Evolutionary conservation across 305 asterid genomes (phyloP), one percentile per base, ranked within the genome.

Genomic region (Fraxinus platypoda): DNA sequence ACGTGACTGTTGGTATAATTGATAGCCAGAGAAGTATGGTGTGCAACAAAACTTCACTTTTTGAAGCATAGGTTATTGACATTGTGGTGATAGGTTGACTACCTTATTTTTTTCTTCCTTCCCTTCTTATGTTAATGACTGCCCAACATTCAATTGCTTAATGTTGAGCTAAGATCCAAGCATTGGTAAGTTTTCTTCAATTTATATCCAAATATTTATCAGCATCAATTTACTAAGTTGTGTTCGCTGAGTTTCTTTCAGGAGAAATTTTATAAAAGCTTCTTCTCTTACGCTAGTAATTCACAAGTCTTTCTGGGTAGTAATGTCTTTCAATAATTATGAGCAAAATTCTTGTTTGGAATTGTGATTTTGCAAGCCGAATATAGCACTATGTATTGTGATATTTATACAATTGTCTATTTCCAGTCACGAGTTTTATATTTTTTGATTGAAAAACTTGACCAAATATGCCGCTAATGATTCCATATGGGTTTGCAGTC

Each of bases 401-500:
- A 66, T 12, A 57, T 66, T 26, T 66, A 28, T 66, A 25, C 34
- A 4, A 12, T 70, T 35, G 43, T 64, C 35, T 19, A 74, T 79
- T 75, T 80, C 79, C 71, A 77, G 80, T 78, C 33, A 38, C 72
- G 76, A 75, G 83, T 79, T 41, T 54, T 54, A 54, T n/a, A 54
- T n/a, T n/a, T 82, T 34, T 79, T 78, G 28, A 78, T 76, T 76
- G 8, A 21, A 64, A 80, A 34, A 34, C 76, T 81, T 86, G 8
- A 41, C 71, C 68, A 37, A 62, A 72, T 38, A 38, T 75, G 70
- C 76, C 13, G 49, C 71, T 76, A 79, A 74, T 62, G 66, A 66
- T 72, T 82, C 57, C 23, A 81, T 83, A 85, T 86, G 74, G 84
- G 62, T 80, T 85, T 88, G 81, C 94, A 94, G 99, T 89, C 99